Conservation (phyloP, 1,284 basidiomycete species). For the Flammula alnicola region DNA sequence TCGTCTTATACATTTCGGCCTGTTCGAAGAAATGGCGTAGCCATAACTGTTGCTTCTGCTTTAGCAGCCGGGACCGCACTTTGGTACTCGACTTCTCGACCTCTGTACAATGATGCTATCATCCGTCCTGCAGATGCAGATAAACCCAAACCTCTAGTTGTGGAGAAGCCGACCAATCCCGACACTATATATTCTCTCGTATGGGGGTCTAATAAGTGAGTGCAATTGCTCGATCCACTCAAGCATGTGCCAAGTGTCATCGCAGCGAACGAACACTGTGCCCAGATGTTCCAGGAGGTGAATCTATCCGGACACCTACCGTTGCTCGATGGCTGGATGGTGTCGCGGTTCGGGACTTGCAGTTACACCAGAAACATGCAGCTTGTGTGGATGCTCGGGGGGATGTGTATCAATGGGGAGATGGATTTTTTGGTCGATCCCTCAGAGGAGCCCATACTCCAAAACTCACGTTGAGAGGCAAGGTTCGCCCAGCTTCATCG, state of each 20-base stretch:
- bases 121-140: constrained; percentile 6
- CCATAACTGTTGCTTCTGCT: constrained; percentile 27
- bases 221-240: background rate
- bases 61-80: constrained; percentile 35
- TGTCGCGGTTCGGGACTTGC: constrained; percentile 78
- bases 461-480: constrained; percentile 66
- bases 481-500: constrained; percentile 76
- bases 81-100: constrained; percentile 38
- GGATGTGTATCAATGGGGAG: constrained; percentile 90
- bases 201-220: constrained; percentile 43
- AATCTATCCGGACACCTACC: constrained; percentile 52
- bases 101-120: constrained; percentile 41
- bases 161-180: constrained; percentile 21
- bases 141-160: constrained; percentile 9
- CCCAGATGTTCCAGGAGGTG: constrained; percentile 38
- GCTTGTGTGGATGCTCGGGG: constrained; percentile 87
- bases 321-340: constrained; percentile 60
- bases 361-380: constrained; percentile 74
- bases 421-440: constrained; percentile 55
- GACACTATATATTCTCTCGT: constrained; percentile 32
- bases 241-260: background rate
- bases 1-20: constrained; percentile 25
- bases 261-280: constrained; percentile 51
- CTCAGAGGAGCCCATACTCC: constrained; percentile 38
- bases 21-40: constrained; percentile 17